Conservation (phyloP, 225 moss, liverwort and hornwort genomes). For the Antitrichia curtipendula region DNA sequence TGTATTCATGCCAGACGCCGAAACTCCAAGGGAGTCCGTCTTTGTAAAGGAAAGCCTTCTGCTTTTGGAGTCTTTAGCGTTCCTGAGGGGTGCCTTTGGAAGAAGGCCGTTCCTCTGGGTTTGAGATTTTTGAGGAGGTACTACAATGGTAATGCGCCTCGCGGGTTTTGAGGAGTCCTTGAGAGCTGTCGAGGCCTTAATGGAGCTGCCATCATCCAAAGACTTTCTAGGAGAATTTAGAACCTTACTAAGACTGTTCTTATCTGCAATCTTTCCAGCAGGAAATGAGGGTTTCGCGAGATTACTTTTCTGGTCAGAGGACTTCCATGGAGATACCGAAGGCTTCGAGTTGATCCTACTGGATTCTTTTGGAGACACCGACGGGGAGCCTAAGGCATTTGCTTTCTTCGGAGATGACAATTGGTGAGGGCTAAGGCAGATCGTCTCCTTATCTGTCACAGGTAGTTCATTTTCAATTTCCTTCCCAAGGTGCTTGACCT, state of each 20-base stretch:
- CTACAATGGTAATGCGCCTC: neutral
- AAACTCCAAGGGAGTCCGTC: neutral
- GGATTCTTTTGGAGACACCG: conserved; percentile 10
- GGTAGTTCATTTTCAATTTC: conserved; percentile 25
- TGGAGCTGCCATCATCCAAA: neutral
- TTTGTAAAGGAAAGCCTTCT: conserved; percentile 4
- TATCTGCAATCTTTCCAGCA: conserved; percentile 1
- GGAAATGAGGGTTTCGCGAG: conserved; percentile 12
- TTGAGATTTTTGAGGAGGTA: conserved; percentile 8
- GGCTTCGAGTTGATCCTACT: conserved; percentile 4
- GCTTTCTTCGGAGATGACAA: conserved; percentile 3
- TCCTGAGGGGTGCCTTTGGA: neutral
- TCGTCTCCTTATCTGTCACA: conserved; percentile 7
- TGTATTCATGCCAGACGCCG: neutral
- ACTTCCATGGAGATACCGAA: conserved; percentile 12
- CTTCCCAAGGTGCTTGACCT: conserved; percentile 26
- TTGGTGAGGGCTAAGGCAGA: neutral
- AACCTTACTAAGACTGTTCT: neutral
- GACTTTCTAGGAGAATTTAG: neutral
- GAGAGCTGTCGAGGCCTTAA: neutral
- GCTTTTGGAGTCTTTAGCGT: conserved; percentile 14
- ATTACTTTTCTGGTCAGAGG: conserved; percentile 19
- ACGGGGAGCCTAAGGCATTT: neutral
- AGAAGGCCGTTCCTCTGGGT: conserved; percentile 1
- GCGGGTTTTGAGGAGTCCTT: neutral